Evolutionary conservation across 768 basidiomycete genomes (phyloP), one percentile per base, ranked within the genome.

Genomic region (Pleurotus ostreatus): DNA sequence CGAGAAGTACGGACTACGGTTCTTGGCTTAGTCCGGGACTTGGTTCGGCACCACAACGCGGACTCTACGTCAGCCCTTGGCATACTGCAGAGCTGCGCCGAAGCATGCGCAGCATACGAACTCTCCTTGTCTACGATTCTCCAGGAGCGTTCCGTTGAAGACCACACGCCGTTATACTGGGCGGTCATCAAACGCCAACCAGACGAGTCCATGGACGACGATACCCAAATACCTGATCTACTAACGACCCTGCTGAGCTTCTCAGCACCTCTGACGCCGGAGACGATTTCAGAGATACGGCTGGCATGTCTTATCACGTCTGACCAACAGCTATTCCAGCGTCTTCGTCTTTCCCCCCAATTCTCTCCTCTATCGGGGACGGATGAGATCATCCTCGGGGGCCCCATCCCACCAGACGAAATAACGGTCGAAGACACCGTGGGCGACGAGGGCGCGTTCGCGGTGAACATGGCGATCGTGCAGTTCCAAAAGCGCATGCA

Each of bases 401-500:
- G 66, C 1, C 67, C 68, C 5, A 68, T 75, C 18, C 71, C 75
- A 1, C 72, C 75, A 2, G 88, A 89, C 61, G 75, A 78, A 13
- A 70, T 87, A n/a, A 66, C 68, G 3, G 78, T 88, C 16, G 74
- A 78, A 41, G 81, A 88, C 56, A 59, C 80, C 3, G 68, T 69
- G 0, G 74, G 75, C 0, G 77, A 80, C 46, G 75, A 77, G 39
- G 80, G 79, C 0, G 71, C 78, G 0, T 91, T 90, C 57, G 76
- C 73, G 0, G 82, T 75, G 3, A 67, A 74, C 22, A 76, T 88
- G 49, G 70, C 70, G 18, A 71, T 85, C 16, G 74, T 78, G 16
- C 74, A 80, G 43, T 90, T 88, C 67, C 85, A 86, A 66, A 84
- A 82, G 61, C 76, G 88, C n/a, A 85, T 91, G 86, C 73, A 81